phyloP scores from a whole-genome alignment of 202 grass and related monocot species.

The Musa balbisiana region DNA sequence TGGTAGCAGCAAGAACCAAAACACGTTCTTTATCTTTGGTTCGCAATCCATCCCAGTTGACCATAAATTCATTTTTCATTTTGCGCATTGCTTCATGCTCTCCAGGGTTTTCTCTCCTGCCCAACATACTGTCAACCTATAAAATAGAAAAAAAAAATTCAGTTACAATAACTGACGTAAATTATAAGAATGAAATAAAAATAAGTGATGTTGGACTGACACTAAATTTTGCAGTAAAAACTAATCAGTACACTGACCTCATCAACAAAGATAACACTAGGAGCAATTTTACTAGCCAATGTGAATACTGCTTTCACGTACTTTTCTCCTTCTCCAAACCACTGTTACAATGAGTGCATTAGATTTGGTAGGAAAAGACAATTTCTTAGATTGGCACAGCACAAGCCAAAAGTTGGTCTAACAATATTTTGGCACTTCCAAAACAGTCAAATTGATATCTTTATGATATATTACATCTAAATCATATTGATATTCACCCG shows the following conservation, averaged over 20 bases:
- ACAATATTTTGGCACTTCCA: not conserved
- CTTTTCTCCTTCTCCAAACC: constrained; percentile 99
- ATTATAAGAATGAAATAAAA: no score
- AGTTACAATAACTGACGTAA: not conserved
- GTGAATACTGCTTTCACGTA: constrained; percentile 98
- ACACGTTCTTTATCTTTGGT: constrained; percentile 98
- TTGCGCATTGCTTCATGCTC: constrained; percentile 99
- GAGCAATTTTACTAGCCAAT: constrained; percentile 94
- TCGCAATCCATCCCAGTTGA: constrained; percentile 94
- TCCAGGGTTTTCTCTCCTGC: constrained; percentile 96
- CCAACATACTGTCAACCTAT: constrained; percentile 98
- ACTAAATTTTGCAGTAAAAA: constrained; percentile 12
- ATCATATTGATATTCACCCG: not conserved
- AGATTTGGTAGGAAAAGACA: constrained; percentile 27
- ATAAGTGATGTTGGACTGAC: not conserved
- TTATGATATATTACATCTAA: not conserved
- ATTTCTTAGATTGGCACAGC: not conserved
- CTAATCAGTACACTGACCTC: constrained; percentile 46
- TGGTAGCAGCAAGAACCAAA: constrained; percentile 96
- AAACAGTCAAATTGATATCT: not conserved
- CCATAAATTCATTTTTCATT: constrained; percentile 99
- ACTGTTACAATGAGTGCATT: constrained; percentile 41
- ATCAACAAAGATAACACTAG: constrained; percentile 98
- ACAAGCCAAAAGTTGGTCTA: no score
- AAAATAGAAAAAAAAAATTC: not conserved